These are phyloP conservation scores for Trichoderma oligosporum DNA, from an alignment of 2,329 filamentous ascomycete species.

Conservation along the genomic window DNA sequence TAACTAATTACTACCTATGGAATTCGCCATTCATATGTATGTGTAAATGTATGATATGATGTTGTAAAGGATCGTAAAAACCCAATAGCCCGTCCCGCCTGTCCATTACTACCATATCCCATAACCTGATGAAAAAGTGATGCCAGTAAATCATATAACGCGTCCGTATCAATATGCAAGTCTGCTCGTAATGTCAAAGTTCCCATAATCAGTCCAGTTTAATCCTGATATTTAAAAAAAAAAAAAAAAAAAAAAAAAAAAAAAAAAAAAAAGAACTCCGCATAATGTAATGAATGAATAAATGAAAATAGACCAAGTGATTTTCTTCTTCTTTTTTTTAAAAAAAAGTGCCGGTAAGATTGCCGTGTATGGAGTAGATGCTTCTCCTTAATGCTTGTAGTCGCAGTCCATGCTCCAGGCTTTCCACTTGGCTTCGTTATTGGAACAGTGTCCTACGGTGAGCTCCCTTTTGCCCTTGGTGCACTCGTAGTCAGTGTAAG, in stretches of 20 bases:
- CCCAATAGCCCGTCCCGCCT: neutral
- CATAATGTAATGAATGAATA: neutral
- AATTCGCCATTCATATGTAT: neutral
- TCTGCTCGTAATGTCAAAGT: neutral
- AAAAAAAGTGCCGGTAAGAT: neutral
- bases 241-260: no score
- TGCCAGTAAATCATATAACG: neutral
- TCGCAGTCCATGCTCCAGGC: slow-evolving; percentile 20
- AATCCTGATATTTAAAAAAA: neutral
- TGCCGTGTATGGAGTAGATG: neutral
- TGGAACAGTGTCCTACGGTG: neutral
- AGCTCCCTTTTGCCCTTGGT: neutral
- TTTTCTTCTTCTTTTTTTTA: no score
- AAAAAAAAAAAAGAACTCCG: slow-evolving; percentile 8
- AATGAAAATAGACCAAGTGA: no score
- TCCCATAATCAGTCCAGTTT: slow-evolving; percentile 8
- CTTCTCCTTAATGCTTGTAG: slow-evolving; percentile 10
- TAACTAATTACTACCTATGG: neutral
- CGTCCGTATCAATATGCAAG: slow-evolving; percentile 1
- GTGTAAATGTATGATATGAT: slow-evolving; percentile 9
- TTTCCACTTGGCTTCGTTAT: neutral
- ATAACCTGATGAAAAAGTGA: neutral
- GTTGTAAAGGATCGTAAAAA: slow-evolving; percentile 12
- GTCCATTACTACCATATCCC: neutral
- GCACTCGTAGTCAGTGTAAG: slow-evolving; percentile 21